phyloP scores from a whole-genome alignment of 106 monocot genomes.

The Dendrobium catenatum region DNA sequence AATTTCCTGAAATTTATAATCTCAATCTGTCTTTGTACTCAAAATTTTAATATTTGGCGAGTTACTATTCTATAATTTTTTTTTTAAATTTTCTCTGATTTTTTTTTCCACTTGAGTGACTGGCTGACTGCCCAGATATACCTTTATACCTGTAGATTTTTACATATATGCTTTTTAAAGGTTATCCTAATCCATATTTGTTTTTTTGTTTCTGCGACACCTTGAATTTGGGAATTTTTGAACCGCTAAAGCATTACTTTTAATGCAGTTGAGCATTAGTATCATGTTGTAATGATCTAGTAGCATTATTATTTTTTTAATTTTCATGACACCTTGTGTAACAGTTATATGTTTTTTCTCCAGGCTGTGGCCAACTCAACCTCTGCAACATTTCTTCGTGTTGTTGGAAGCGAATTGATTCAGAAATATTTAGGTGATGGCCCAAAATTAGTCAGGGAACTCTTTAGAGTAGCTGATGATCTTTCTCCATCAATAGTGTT shows the following conservation, averaged over 20 bases:
- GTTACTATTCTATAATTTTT: not conserved
- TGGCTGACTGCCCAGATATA: not conserved
- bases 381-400: conserved; percentile 91
- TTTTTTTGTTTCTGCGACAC: not conserved
- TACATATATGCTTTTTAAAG: not conserved
- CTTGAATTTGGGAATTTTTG: not conserved
- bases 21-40: not conserved
- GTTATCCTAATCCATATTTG: not conserved
- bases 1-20: not conserved
- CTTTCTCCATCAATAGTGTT: conserved; percentile 96
- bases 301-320: not conserved
- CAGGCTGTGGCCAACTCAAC: conserved; percentile 97
- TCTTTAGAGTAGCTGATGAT: conserved; percentile 96
- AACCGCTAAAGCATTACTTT: not conserved
- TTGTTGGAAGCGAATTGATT: conserved; percentile 95
- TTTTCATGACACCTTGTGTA: not conserved
- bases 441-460: conserved; percentile 90
- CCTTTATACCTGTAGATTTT: not conserved
- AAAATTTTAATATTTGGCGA: not conserved
- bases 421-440: conserved; percentile 98
- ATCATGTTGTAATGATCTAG: not conserved
- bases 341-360: not conserved
- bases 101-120: not conserved
- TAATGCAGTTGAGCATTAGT: not conserved
- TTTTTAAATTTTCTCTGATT: not conserved